Base-by-base conservation (phyloP, 2,329 filamentous ascomycete genomes). In the Zalaria sp. region DNA sequence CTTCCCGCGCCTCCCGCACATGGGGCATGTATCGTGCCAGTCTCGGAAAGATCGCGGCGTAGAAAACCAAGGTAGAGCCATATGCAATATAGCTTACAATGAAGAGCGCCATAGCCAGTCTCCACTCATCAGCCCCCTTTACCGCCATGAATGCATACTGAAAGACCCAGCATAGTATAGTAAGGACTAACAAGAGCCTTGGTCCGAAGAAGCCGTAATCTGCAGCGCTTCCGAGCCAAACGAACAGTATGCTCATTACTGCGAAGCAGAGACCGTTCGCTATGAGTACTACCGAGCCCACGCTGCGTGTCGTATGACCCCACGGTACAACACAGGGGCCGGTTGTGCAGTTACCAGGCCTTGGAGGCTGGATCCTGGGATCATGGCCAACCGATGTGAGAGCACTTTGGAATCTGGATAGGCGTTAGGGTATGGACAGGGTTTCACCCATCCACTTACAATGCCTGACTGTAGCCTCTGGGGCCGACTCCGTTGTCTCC, bases 61-160 rank as follows among this genome's bases (percentile, higher is more conserved):
- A 81, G 55, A 81, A 82, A 0, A 78, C 81, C 39, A 81, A 61
- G 0, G 75, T 78, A 2, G 79, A 72, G 56, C 81, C 77, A 50
- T 81, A 82, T 1, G 72, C 70, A 47, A 82, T 77, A 35, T 81
- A 56, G 2, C 77, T 77, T 10, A 81, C 69, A 43, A 82, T 77
- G 54, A 82, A 83, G 11, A 83, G 56, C 0, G 69, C 78, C 0
- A 75, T 67, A 0, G 65, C 79, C 5, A 68, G 60, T 37, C 70
- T 64, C 79, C 79, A 83, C 52, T 77, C 64, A 3, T 66, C 62
- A 8, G 69, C 57, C 0, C 67, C 70, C 44, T 80, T 75, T 0
- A 82, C 75, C 18, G 75, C 77, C 2, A 83, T 57, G 75, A 77
- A 82, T 38, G 68, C 77, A 47, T 82, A 82, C 2, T 77, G 78